A percentile compares a stretch with the other conserved stretches of the same genome.
Evolutionary conservation across 2,329 filamentous ascomycete species (phyloP).

Genomic region (Teratosphaeria nubilosa): DNA sequence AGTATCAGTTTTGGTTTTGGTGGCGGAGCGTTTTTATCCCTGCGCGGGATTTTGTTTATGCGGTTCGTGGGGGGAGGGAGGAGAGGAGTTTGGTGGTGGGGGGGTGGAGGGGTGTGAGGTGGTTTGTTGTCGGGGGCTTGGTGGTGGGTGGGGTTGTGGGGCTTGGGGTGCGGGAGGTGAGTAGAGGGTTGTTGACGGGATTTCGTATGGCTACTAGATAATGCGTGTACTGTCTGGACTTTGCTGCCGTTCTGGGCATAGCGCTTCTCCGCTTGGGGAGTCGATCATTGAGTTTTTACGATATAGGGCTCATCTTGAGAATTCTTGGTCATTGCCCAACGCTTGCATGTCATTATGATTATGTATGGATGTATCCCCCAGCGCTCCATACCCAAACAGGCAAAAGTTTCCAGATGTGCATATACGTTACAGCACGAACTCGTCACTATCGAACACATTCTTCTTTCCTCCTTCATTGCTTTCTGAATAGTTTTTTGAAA

Average conservation of each 20-base stretch:
- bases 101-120: slow-evolving; percentile 11
- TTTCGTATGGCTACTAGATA: neutral
- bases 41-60: slow-evolving; percentile 15
- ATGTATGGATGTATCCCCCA: neutral
- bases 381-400: neutral
- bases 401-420: neutral
- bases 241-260: neutral
- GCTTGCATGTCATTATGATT: neutral
- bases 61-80: slow-evolving; percentile 4
- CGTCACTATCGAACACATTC: too few species aligned
- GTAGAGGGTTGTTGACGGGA: neutral
- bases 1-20: slow-evolving; percentile 43
- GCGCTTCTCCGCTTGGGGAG: neutral
- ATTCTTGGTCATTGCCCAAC: too few species aligned
- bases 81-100: slow-evolving; percentile 12
- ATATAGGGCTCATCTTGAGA: too few species aligned
- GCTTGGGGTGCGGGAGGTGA: neutral
- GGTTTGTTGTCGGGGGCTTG: slow-evolving; percentile 1
- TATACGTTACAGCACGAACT: neutral
- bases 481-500: too few species aligned
- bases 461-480: too few species aligned
- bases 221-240: neutral
- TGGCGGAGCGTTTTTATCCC: slow-evolving; percentile 36
- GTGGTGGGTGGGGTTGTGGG: slow-evolving; percentile 1
- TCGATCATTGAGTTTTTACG: neutral